phyloP scores from a whole-genome alignment of 257 asterid genomes.

The Petunia secreta region DNA sequence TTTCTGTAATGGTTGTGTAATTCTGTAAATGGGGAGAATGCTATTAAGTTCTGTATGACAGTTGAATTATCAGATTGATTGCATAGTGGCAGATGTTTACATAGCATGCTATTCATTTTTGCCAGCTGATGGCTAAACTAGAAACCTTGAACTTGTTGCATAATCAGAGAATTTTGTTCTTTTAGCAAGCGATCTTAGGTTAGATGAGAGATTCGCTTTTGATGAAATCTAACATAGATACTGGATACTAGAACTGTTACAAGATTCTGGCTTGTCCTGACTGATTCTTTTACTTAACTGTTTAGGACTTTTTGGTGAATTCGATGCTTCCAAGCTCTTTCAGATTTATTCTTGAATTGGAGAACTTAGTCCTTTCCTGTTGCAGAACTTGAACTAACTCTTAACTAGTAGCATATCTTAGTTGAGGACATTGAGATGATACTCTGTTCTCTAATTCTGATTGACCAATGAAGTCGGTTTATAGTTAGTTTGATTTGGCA shows the following conservation, averaged over 20 bases:
- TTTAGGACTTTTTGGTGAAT: background rate
- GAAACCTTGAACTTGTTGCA: background rate
- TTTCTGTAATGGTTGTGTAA: background rate
- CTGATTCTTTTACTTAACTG: conserved; percentile 4
- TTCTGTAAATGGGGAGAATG: background rate
- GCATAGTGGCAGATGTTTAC: conserved; percentile 11
- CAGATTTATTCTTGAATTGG: background rate
- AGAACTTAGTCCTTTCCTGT: conserved; percentile 14
- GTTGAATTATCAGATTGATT: conserved; percentile 18
- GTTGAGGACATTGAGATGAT: conserved; percentile 18
- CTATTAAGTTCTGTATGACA: background rate
- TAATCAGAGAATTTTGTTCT: background rate
- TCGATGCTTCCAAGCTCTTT: background rate
- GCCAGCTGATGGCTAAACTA: conserved; percentile 1
- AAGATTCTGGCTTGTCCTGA: background rate
- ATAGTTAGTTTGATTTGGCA: conserved; percentile 19
- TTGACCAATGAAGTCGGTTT: background rate
- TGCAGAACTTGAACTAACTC: conserved; percentile 5
- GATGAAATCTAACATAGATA: background rate
- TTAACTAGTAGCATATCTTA: background rate
- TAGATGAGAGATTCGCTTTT: conserved; percentile 5
- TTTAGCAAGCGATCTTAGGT: background rate
- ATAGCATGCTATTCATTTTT: background rate
- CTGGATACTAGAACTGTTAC: background rate
- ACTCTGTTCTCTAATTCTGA: background rate